Conservation (phyloP, 2,329 filamentous ascomycete genomes). For the Colletotrichum limetticola region DNA sequence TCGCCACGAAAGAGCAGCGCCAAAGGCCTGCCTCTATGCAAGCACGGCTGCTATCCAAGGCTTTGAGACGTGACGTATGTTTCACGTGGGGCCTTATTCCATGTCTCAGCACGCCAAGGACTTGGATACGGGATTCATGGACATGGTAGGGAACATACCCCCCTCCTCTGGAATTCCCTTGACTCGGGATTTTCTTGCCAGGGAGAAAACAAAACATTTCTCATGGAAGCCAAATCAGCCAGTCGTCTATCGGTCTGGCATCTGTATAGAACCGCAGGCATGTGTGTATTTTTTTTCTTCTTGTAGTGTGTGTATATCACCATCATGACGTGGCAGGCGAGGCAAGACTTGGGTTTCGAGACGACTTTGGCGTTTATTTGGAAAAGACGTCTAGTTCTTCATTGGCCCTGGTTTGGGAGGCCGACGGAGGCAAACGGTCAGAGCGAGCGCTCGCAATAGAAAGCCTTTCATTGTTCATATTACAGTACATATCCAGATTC, state of each 20-base stretch:
- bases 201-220: neutral
- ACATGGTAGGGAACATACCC: neutral
- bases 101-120: constrained; percentile 2
- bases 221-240: neutral
- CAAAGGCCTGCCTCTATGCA: neutral
- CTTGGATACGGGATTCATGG: constrained; percentile 18
- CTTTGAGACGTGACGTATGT: constrained; percentile 27
- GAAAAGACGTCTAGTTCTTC: neutral
- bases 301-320: neutral
- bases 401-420: neutral
- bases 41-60: constrained; percentile 18
- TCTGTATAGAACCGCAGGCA: constrained; percentile 6
- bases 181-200: neutral
- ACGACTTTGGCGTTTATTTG: constrained; percentile 11
- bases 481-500: neutral
- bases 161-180: neutral
- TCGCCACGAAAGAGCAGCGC: neutral
- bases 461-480: neutral
- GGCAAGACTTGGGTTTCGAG: constrained; percentile 6
- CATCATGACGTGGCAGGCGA: neutral
- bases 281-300: neutral
- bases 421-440: neutral
- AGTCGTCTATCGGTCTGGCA: neutral
- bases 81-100: constrained; percentile 11
- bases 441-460: neutral